phyloP scores from a whole-genome alignment of 1,284 basidiomycete genomes.

The Melanopsichium pennsylvanicum region DNA sequence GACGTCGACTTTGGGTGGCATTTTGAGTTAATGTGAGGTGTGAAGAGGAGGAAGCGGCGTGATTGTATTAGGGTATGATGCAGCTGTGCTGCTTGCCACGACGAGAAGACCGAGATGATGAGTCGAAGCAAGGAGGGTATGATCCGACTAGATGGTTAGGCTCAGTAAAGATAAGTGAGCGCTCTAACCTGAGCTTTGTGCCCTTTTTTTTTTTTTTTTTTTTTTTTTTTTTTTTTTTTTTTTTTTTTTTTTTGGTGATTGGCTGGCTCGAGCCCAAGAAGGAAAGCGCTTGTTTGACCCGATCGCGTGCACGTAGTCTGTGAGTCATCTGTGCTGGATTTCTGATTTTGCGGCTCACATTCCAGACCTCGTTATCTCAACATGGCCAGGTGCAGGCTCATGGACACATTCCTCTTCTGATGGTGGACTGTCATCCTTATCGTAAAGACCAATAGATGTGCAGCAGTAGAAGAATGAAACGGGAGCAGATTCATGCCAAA shows the following conservation, averaged over 20 bases:
- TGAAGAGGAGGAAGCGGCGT: not conserved
- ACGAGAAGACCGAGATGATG: not conserved
- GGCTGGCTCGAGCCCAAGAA: constrained; percentile 27
- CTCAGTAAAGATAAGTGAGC: not conserved
- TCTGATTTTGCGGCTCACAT: too few relatives aligned
- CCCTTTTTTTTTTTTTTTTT: not conserved
- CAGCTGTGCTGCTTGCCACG: constrained; percentile 6
- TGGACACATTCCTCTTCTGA: not conserved
- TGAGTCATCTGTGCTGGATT: too few relatives aligned
- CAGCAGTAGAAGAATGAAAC: too few relatives aligned
- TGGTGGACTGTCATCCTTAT: not conserved
- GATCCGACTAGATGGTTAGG: not conserved
- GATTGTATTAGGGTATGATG: constrained; percentile 11
- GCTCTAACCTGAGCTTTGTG: too few relatives aligned
- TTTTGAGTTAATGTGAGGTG: constrained; percentile 28
- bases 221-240: too few relatives aligned
- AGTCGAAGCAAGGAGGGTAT: not conserved
- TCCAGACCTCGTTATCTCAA: not conserved
- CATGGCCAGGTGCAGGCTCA: not conserved
- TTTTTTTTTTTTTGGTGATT: not conserved
- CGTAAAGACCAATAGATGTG: too few relatives aligned
- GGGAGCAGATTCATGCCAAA: too few relatives aligned
- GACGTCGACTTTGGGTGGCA: constrained; percentile 71
- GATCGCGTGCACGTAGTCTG: too few relatives aligned
- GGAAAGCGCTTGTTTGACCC: not conserved